Evolutionary conservation across 257 asterid species (phyloP), one percentile per base, ranked within the genome.

Genomic region (Ophiorrhiza pumila): DNA sequence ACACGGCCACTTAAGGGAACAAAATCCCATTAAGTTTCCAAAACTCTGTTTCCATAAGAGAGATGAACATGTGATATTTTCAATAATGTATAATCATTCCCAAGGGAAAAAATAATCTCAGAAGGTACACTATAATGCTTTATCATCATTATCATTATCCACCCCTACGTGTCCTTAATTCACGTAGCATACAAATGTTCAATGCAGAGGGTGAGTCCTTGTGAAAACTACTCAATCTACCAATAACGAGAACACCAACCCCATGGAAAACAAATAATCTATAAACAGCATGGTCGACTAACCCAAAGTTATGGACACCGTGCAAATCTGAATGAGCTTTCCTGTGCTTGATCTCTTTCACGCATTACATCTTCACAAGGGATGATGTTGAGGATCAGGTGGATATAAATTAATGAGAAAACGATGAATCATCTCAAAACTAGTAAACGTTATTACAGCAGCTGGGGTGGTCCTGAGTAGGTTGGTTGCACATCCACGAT

Each of bases 391-490:
- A 32, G 96, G 85, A 79, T 88, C 97, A 3, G 97, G 83, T 55
- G 96, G 96, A 67, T 79, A 88, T 45, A 79, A 7, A 52, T 81
- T 85, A 62, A 89, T 84, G 74, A 91, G 98, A 79, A 87, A 90
- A 14, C 97, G 93, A 78, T 94, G 99, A 81, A 94, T 91, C 98
- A 91, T 94, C 85, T 91, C 99, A 71, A 91, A 94, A 81, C 99
- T 94, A 72, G 99, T 94, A 76, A 94, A 94, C 23, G 99, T 94
- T 77, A 94, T 94, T 22, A 88, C 96, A 68, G 98, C 99, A 63
- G 99, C 96, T 23, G 99, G 99, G 58, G 98, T 94, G 63, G 98
- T 94, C 75, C 98, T 86, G 73, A 94, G 83, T 68, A 94, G 84
- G 78, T 91, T 94, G 69, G 93, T 91, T 31, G 96, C 99, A 78